Evolutionary conservation across 1,139 yeast species (phyloP).

Genomic region (Keqinozyma sinolaborantium): DNA sequence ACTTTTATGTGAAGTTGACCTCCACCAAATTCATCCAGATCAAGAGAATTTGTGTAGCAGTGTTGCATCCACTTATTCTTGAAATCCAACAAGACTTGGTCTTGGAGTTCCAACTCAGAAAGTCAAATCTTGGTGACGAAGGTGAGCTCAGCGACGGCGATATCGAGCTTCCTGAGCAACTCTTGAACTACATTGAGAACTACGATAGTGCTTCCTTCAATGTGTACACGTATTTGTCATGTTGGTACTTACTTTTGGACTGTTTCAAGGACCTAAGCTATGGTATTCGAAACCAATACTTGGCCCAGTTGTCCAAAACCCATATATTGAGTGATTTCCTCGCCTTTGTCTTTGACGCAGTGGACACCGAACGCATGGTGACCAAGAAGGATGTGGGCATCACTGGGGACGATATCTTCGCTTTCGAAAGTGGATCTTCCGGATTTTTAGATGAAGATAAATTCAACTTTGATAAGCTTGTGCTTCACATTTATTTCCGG

Average conservation of each 20-base stretch:
- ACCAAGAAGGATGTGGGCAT: slow-evolving; percentile 8
- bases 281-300: slow-evolving; percentile 58
- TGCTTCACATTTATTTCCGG: slow-evolving; percentile 56
- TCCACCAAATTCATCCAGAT: slow-evolving; percentile 16
- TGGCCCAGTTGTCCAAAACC: slow-evolving; percentile 50
- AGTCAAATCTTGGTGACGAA: slow-evolving; percentile 18
- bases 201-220: slow-evolving; percentile 28
- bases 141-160: slow-evolving; percentile 13
- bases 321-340: slow-evolving; percentile 47
- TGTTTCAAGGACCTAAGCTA: slow-evolving; percentile 68
- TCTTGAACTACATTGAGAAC: slow-evolving; percentile 22
- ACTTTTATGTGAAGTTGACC: slow-evolving; percentile 20
- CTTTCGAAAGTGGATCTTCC: slow-evolving; percentile 12
- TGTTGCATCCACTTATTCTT: slow-evolving; percentile 32
- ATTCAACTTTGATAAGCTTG: slow-evolving; percentile 16
- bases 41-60: slow-evolving; percentile 31
- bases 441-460: slow-evolving; percentile 20
- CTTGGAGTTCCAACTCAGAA: slow-evolving; percentile 56
- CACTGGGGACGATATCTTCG: slow-evolving; percentile 14
- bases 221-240: slow-evolving; percentile 45
- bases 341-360: slow-evolving; percentile 47
- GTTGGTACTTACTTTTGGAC: slow-evolving; percentile 64
- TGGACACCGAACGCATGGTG: slow-evolving; percentile 34
- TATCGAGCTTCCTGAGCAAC: slow-evolving; percentile 31
- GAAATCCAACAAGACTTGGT: slow-evolving; percentile 53